phyloP scores from a whole-genome alignment of 352 stramenopile species.

The Pythium brassicae region DNA sequence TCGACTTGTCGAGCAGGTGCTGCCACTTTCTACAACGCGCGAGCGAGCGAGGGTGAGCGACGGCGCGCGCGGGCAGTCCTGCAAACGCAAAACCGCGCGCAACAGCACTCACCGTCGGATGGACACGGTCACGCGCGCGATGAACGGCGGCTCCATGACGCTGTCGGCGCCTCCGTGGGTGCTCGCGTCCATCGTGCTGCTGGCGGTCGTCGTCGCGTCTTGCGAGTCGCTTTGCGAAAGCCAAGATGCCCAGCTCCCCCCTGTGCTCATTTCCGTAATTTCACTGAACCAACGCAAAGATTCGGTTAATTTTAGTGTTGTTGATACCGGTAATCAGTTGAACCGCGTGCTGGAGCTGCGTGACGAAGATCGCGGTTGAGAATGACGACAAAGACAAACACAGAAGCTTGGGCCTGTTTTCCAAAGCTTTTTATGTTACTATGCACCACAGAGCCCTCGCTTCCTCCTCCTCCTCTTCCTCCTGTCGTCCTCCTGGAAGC shows the following conservation, averaged over 20 bases:
- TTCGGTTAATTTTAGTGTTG: too few species aligned
- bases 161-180: constrained; percentile 56
- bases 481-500: background rate
- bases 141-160: constrained; percentile 74
- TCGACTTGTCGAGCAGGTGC: constrained; percentile 97
- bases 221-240: background rate
- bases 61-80: background rate
- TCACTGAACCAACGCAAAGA: too few species aligned
- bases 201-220: background rate
- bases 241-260: too few species aligned
- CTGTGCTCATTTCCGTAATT: too few species aligned
- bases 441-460: constrained; percentile 2
- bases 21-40: constrained; percentile 88
- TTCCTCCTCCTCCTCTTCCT: background rate
- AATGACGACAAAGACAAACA: too few species aligned
- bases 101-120: constrained; percentile 64
- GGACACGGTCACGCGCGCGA: constrained; percentile 69
- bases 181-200: constrained; percentile 18
- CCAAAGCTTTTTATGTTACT: constrained; percentile 2
- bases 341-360: too few species aligned
- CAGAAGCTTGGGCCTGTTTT: background rate
- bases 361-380: too few species aligned
- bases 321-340: too few species aligned
- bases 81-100: background rate
- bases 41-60: background rate